Percentiles rank a stretch among this genome's conserved stretches.
These are phyloP conservation scores for Diaporthe batatas DNA, from an alignment of 2,329 filamentous ascomycete genomes.

Conservation along the genomic window DNA sequence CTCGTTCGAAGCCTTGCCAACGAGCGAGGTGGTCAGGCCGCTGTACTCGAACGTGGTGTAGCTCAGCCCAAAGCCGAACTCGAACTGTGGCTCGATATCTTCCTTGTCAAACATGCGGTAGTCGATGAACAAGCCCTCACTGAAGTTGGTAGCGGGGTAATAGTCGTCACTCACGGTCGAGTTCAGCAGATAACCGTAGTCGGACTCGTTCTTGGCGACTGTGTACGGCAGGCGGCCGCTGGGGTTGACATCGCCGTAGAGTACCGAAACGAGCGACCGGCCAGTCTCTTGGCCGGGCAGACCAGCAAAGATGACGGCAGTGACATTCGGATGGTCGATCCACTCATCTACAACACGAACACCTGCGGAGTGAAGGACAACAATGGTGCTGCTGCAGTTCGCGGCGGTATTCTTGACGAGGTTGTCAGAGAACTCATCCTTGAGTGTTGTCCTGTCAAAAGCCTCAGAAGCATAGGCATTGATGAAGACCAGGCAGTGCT, in stretches of 20 bases:
- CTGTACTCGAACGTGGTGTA: conserved; percentile 68
- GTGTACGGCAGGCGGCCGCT: conserved; percentile 74
- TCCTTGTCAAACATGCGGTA: conserved; percentile 67
- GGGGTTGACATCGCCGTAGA: conserved; percentile 69
- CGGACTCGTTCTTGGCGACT: conserved; percentile 66
- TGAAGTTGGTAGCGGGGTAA: conserved; percentile 65
- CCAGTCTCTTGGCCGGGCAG: conserved; percentile 75
- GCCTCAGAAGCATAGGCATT: conserved; percentile 81
- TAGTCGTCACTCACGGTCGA: conserved; percentile 61
- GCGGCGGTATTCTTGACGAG: conserved; percentile 70
- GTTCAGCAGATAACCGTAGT: conserved; percentile 65
- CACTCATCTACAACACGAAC: conserved; percentile 71
- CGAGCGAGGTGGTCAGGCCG: conserved; percentile 56
- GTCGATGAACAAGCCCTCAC: conserved; percentile 65
- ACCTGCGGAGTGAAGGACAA: conserved; percentile 75
- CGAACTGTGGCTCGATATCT: conserved; percentile 64
- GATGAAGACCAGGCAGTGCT: conserved; percentile 72
- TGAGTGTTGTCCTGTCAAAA: conserved; percentile 71
- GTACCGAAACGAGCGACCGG: conserved; percentile 64
- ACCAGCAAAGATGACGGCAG: conserved; percentile 73
- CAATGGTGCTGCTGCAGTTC: conserved; percentile 72
- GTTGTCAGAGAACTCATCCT: conserved; percentile 74
- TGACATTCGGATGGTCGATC: conserved; percentile 74
- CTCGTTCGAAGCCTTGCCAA: conserved; percentile 52
- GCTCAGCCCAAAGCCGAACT: conserved; percentile 69